Evolutionary conservation across 345 rosid species (phyloP), one percentile per base, ranked within the genome.

Genomic region (Lepidium aucheri): DNA sequence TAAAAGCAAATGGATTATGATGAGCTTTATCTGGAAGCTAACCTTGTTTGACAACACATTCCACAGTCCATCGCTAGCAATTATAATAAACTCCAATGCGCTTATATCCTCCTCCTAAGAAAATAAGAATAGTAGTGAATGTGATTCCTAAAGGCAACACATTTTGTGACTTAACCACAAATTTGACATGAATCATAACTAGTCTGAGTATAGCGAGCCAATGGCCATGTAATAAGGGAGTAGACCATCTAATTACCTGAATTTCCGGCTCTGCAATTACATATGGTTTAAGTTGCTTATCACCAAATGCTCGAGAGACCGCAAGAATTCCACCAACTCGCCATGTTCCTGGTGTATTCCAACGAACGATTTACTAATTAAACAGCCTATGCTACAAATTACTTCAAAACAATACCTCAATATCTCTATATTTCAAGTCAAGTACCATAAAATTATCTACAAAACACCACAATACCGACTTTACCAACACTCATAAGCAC

Each of bases 301-400:
- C 99, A 52, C 99, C 99, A 80, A 94, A 94, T 45, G 99, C 99
- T 34, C 97, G 97, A 57, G 99, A 94, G 54, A 94, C 97, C 0
- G 97, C 99, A 74, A 94, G 99, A 58, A 94, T 96, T 7, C 99
- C 99, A 56, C 99, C 99, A 64, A 94, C 97, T 70, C 99, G 84
- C 99, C 99, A 94, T n/a, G 99, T 94, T 66, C 99, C 99, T 94
- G 55, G 14, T 24, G 40, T 20, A 42, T 59, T 65, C 36, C 26
- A 58, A 13, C 17, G 8, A 35, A 11, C 0, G 0, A 67, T 3
- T 2, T 36, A 36, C 10, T 38, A 68, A 36, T 7, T 35, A 26
- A 36, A 36, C 4, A 10, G 16, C 51, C 20, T 6, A 17, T 39
- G 40, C 16, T 34, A 36, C 20, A n/a, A 58, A 15, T 1, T 12